phyloP scores from a whole-genome alignment of 106 monocot genomes.

The Platanthera zijinensis region DNA sequence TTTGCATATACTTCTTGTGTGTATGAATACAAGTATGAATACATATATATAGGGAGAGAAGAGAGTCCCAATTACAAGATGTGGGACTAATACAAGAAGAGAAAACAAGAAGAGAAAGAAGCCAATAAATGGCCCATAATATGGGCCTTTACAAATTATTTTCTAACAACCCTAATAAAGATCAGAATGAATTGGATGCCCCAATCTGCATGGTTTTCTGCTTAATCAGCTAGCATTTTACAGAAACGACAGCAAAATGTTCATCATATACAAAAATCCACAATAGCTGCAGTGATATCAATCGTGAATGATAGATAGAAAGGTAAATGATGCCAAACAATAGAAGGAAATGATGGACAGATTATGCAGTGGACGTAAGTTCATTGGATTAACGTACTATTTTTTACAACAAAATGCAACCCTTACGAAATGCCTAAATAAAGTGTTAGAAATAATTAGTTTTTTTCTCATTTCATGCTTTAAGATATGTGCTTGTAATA shows the following conservation, averaged over 20 bases:
- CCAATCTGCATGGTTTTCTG: not conserved
- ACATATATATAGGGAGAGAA: no score
- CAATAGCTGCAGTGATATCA: not conserved
- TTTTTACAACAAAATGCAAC: not conserved
- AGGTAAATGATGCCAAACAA: not conserved
- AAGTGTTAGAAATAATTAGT: no score
- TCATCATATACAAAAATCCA: not conserved
- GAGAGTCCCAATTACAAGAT: no score
- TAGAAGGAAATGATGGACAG: not conserved
- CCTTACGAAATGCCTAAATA: not conserved
- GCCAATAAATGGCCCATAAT: no score
- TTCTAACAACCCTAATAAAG: no score
- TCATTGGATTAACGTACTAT: not conserved
- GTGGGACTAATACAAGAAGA: no score
- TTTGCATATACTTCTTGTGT: no score
- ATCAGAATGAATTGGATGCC: not conserved
- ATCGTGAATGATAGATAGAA: not conserved
- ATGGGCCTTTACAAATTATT: no score
- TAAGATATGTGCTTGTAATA: no score
- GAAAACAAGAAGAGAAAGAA: no score
- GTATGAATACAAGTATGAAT: no score
- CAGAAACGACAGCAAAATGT: not conserved
- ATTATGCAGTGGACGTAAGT: not conserved
- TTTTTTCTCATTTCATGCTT: no score
- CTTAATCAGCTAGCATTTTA: not conserved